These are phyloP conservation scores for Aspergillus pseudoviridinutans DNA, from an alignment of 2,329 filamentous ascomycete species.

Conservation along the genomic window DNA sequence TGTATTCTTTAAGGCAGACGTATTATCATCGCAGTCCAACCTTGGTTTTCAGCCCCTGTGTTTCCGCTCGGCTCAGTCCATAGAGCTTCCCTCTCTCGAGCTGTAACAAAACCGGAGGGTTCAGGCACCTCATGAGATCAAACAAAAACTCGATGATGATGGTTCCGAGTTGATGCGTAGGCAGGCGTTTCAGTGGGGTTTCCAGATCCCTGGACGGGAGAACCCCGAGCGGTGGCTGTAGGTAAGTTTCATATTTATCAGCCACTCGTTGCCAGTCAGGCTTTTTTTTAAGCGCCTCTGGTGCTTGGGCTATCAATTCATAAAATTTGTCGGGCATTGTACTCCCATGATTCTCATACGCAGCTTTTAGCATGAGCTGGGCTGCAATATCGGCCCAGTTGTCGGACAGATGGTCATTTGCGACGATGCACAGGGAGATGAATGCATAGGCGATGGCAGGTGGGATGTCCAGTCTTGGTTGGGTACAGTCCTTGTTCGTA, in stretches of 20 bases:
- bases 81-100: slow-evolving; percentile 47
- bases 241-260: slow-evolving; percentile 13
- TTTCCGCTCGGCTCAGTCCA: slow-evolving; percentile 37
- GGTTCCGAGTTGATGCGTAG: slow-evolving; percentile 36
- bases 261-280: slow-evolving; percentile 28
- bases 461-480: slow-evolving; percentile 12
- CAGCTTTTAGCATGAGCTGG: slow-evolving; percentile 49
- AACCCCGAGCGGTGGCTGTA: slow-evolving; percentile 12
- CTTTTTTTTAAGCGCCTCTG: slow-evolving; percentile 33
- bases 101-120: slow-evolving; percentile 49
- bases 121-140: slow-evolving; percentile 40
- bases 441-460: slow-evolving; percentile 46
- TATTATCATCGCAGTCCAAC: slow-evolving; percentile 17
- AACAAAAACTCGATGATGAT: slow-evolving; percentile 41
- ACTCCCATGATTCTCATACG: slow-evolving; percentile 45
- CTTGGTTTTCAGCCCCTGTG: slow-evolving; percentile 29
- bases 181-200: slow-evolving; percentile 23
- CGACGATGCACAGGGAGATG: slow-evolving; percentile 44
- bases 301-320: slow-evolving; percentile 46
- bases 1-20: not conserved
- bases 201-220: slow-evolving; percentile 26
- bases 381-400: slow-evolving; percentile 46
- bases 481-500: not conserved
- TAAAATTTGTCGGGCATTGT: slow-evolving; percentile 35
- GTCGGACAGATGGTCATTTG: slow-evolving; percentile 26